phyloP scores from a whole-genome alignment of 176 grass and related monocot species.

The Aegilops sharonensis region DNA sequence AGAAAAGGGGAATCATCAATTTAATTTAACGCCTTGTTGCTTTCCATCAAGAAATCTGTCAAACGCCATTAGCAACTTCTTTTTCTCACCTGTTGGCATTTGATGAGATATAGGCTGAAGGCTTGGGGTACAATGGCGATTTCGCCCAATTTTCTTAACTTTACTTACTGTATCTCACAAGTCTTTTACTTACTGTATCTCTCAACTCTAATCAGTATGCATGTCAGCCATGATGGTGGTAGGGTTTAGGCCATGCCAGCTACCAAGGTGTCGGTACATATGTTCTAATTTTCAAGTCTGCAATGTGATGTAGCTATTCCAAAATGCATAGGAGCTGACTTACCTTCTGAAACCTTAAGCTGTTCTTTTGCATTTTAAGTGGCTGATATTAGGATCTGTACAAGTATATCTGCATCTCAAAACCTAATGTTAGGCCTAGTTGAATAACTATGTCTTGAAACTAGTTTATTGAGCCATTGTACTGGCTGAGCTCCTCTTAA shows the following conservation, averaged over 20 bases:
- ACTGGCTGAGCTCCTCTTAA: background rate
- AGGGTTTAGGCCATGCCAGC: background rate
- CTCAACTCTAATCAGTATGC: background rate
- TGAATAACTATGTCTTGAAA: background rate
- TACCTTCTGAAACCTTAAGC: background rate
- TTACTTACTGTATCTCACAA: background rate
- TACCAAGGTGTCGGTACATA: background rate
- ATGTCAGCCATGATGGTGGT: background rate
- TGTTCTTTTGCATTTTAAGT: background rate
- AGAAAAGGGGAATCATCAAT: background rate
- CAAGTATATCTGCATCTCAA: background rate
- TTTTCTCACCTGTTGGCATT: background rate
- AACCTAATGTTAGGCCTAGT: background rate
- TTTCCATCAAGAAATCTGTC: background rate
- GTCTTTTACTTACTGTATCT: background rate
- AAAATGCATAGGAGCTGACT: background rate
- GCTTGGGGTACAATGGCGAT: background rate
- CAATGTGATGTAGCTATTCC: background rate
- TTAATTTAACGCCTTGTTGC: background rate
- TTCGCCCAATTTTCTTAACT: background rate
- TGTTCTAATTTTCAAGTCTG: background rate
- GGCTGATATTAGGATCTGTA: background rate
- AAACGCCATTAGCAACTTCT: background rate
- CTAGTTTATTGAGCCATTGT: background rate
- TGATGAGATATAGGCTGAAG: slow-evolving; percentile 2